Evolutionary conservation across 2,329 filamentous ascomycete species (phyloP), one percentile per base, ranked within the genome.

Genomic region (Cercospora sp.): DNA sequence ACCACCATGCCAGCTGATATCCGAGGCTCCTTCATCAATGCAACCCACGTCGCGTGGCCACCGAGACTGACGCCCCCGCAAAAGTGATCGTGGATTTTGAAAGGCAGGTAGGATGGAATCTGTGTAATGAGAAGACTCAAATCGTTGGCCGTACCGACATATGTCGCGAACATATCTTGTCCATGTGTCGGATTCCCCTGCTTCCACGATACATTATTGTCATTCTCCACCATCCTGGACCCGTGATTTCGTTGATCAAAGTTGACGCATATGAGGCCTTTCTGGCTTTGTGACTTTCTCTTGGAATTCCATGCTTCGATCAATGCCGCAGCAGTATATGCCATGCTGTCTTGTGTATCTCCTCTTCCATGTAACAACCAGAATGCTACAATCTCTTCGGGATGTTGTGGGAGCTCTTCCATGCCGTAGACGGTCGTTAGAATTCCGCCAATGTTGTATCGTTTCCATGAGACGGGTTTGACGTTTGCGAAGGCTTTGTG

Each of bases 181-280:
- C 93, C 94, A 81, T 98, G 95, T 6, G 84, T 87, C 7, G 85
- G 82, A 77, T 97, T 97, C 31, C 93, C 93, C 42, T 87, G 80
- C 53, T 87, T 86, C 94, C 94, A 98, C 3, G 90, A 85, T 73
- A 90, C 84, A 78, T 97, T 98, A 28, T 90, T 88, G 18, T 84
- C 73, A 7, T 86, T 81, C 73, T 90, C 85, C 1, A 94, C 87
- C 67, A 89, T 80, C 64, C 95, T 84, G 2, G 87, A 85, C 28
- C 95, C 95, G 80, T 98, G 95, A 79, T 98, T 98, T 57, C 94
- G 87, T 82, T 97, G 93, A 80, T 98, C 95, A 79, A 97, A 96
- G 2, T 90, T 87, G 12, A 94, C 87, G 2, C 92, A 93, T 60
- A 98, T 89, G 48, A 98, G 80, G 0, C 91, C 91, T 67, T 83